These are phyloP conservation scores for Candida orba DNA, from an alignment of 805 yeast species.

Conservation along the genomic window DNA sequence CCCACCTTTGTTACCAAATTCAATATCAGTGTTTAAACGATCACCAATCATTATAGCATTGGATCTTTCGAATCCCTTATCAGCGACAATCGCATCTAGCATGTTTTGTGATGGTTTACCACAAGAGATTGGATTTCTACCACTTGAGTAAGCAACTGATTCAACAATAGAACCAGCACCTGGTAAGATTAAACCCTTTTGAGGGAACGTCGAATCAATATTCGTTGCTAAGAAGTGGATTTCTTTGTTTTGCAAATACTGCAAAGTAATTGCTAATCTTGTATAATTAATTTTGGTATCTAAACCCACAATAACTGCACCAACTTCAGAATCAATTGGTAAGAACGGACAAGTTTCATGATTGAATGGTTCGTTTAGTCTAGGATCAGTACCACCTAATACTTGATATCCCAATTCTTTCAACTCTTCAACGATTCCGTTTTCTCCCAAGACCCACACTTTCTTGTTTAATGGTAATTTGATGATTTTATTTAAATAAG, in stretches of 20 bases:
- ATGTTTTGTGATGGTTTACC: slow-evolving; percentile 89
- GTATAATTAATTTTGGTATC: slow-evolving; percentile 73
- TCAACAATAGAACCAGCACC: slow-evolving; percentile 94
- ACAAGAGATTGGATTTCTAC: slow-evolving; percentile 81
- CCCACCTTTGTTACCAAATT: slow-evolving; percentile 83
- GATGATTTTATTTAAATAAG: slow-evolving; percentile 71
- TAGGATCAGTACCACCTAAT: slow-evolving; percentile 78
- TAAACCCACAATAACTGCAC: slow-evolving; percentile 86
- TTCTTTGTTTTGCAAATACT: slow-evolving; percentile 59
- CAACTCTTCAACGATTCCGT: slow-evolving; percentile 79
- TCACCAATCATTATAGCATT: slow-evolving; percentile 92
- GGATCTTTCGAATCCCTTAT: slow-evolving; percentile 43
- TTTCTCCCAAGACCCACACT: slow-evolving; percentile 85
- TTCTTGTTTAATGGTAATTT: slow-evolving; percentile 69
- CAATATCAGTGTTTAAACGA: slow-evolving; percentile 90
- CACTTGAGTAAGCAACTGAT: slow-evolving; percentile 63
- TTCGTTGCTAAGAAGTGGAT: slow-evolving; percentile 85
- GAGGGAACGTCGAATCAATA: slow-evolving; percentile 91
- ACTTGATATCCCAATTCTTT: slow-evolving; percentile 64
- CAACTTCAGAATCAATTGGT: slow-evolving; percentile 65
- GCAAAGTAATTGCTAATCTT: slow-evolving; percentile 73
- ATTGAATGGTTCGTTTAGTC: slow-evolving; percentile 45
- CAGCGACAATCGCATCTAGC: slow-evolving; percentile 80
- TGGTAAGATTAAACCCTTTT: slow-evolving; percentile 76
- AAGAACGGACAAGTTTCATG: slow-evolving; percentile 47